Percentiles rank a stretch among this genome's conserved stretches.
Conservation (phyloP, 2,329 filamentous ascomycete species). For the Fusarium torulosum region DNA sequence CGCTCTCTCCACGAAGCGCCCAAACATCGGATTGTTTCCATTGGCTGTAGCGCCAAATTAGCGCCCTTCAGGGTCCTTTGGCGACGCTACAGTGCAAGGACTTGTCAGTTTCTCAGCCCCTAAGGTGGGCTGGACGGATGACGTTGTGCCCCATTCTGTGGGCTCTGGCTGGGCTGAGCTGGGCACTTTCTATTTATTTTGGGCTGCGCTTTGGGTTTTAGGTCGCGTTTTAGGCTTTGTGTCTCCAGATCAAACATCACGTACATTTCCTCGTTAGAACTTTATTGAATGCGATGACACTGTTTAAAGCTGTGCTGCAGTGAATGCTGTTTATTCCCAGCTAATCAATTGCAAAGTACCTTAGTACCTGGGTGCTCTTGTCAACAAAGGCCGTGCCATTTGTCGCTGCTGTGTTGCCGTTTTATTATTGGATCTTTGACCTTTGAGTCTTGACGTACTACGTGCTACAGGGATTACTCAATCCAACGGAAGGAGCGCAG, state of each 20-base stretch:
- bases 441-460: constrained; percentile 1
- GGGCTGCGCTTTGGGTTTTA: constrained; percentile 12
- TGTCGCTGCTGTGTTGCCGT: constrained; percentile 18
- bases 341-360: constrained; percentile 8
- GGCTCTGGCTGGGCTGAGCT: constrained; percentile 9
- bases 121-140: constrained; percentile 21
- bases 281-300: not conserved
- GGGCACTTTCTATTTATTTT: constrained; percentile 19
- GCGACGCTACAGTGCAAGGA: constrained; percentile 13
- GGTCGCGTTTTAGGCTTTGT: constrained; percentile 25
- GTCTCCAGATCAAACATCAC: not conserved
- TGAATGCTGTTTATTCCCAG: constrained; percentile 7
- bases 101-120: constrained; percentile 34
- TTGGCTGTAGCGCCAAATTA: constrained; percentile 27
- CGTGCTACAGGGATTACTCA: constrained; percentile 32
- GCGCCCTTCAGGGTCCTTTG: constrained; percentile 35
- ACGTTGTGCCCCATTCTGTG: constrained; percentile 36
- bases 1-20: constrained; percentile 11
- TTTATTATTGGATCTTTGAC: constrained; percentile 34
- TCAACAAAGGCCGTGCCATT: constrained; percentile 5
- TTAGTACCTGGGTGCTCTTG: not conserved
- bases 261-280: not conserved
- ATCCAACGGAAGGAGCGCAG: constrained; percentile 20
- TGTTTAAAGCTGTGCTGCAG: constrained; percentile 4
- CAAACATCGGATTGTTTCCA: constrained; percentile 5